phyloP scores from a whole-genome alignment of 2,329 filamentous ascomycete species.

The Colletotrichum lindemuthianum region DNA sequence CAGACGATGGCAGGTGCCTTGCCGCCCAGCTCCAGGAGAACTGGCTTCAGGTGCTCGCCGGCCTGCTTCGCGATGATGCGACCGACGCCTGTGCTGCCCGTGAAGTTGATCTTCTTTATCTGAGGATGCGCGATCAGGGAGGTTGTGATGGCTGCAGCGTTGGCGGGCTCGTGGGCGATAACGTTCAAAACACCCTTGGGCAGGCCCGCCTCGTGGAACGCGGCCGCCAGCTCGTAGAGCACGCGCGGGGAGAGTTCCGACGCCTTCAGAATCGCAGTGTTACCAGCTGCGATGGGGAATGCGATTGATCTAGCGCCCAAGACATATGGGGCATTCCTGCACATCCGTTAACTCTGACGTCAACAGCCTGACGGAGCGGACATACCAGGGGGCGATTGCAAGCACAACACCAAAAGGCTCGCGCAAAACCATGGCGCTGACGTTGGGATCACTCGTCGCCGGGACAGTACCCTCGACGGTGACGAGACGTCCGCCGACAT shows the following conservation, averaged over 20 bases:
- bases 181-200: constrained; percentile 80
- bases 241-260: constrained; percentile 74
- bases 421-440: constrained; percentile 68
- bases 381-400: constrained; percentile 82
- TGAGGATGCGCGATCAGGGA: constrained; percentile 73
- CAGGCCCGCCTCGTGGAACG: constrained; percentile 79
- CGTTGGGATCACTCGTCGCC: constrained; percentile 52
- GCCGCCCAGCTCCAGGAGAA: constrained; percentile 83
- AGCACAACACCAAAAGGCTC: constrained; percentile 83
- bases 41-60: constrained; percentile 80
- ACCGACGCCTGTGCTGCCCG: constrained; percentile 79
- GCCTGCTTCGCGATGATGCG: constrained; percentile 76
- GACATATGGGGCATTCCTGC: constrained; percentile 67
- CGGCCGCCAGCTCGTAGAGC: constrained; percentile 69
- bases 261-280: constrained; percentile 79
- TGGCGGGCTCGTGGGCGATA: constrained; percentile 71
- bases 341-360: constrained; percentile 17
- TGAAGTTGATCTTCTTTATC: constrained; percentile 88
- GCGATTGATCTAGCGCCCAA: constrained; percentile 64
- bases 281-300: constrained; percentile 79
- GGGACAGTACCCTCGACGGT: constrained; percentile 46
- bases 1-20: constrained; percentile 83
- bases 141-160: constrained; percentile 74
- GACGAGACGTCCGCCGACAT: constrained; percentile 51
- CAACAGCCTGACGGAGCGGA: neutral